Percentiles rank a stretch among this genome's conserved stretches.
Evolutionary conservation across 2,329 filamentous ascomycete species (phyloP).

Genomic region (Pseudonectria foliicola): DNA sequence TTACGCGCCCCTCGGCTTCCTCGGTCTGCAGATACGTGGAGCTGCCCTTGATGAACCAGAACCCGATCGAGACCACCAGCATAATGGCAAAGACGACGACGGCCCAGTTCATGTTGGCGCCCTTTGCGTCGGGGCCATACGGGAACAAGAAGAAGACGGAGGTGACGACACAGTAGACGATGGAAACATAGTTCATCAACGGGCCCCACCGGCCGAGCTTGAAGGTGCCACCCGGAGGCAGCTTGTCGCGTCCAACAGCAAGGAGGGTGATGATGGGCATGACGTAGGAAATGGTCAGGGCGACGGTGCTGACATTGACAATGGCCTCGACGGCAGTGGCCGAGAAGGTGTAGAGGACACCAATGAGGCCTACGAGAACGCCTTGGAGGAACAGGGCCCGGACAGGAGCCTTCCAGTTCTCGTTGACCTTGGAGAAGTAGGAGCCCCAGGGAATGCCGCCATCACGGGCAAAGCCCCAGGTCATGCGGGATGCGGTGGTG

Average conservation of each 20-base stretch:
- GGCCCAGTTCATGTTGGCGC: conserved; percentile 50
- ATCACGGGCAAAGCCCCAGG: conserved; percentile 49
- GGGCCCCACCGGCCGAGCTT: conserved; percentile 37
- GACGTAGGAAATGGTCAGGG: conserved; percentile 42
- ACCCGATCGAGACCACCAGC: conserved; percentile 40
- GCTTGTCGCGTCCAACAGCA: conserved; percentile 43
- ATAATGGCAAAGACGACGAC: conserved; percentile 51
- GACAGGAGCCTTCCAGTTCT: conserved; percentile 43
- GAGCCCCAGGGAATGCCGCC: conserved; percentile 39
- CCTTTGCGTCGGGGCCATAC: conserved; percentile 33
- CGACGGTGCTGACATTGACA: conserved; percentile 49
- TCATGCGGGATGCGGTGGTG: conserved; percentile 44
- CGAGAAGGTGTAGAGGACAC: conserved; percentile 49
- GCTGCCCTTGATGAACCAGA: conserved; percentile 44
- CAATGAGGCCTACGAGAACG: conserved; percentile 34
- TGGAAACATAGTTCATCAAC: conserved; percentile 39
- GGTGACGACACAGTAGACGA: conserved; percentile 44
- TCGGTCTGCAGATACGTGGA: conserved; percentile 26
- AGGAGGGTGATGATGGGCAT: conserved; percentile 44
- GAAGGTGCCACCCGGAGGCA: conserved; percentile 40
- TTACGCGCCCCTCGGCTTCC: conserved; percentile 19
- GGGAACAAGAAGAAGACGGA: conserved; percentile 52
- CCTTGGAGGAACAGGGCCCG: conserved; percentile 47
- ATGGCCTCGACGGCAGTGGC: conserved; percentile 46
- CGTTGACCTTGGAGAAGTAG: conserved; percentile 37